These are phyloP conservation scores for Arthroderma uncinatum DNA, from an alignment of 2,329 filamentous ascomycete species.

Conservation along the genomic window DNA sequence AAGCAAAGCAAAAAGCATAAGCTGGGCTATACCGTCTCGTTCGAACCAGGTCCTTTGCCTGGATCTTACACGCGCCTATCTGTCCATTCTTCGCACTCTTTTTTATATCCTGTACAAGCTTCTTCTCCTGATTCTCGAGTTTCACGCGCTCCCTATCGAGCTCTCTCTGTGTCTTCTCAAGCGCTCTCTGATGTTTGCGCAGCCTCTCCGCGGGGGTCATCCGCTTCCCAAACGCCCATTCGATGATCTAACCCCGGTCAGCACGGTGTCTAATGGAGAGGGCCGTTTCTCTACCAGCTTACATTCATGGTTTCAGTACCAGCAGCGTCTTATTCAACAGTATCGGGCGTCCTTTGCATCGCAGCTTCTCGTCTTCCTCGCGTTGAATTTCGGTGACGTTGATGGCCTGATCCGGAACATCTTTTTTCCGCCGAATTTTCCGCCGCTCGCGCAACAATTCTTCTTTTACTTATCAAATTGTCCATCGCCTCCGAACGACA, in stretches of 20 bases:
- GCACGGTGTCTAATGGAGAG: not conserved
- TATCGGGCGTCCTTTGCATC: not conserved
- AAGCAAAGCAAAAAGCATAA: not conserved
- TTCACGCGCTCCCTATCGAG: conserved; percentile 91
- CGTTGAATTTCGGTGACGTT: not conserved
- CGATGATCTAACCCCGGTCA: conserved; percentile 58
- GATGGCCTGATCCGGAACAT: not conserved
- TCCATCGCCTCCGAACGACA: not conserved
- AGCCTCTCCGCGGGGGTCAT: conserved; percentile 73
- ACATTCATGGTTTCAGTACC: conserved; percentile 6
- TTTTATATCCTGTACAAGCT: conserved; percentile 89
- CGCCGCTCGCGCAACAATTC: not conserved
- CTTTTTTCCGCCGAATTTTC: not conserved
- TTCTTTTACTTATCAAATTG: not conserved
- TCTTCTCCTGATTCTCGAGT: conserved; percentile 97
- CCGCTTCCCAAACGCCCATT: conserved; percentile 99
- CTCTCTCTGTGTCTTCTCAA: conserved; percentile 95
- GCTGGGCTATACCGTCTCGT: conserved; percentile 56
- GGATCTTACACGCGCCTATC: conserved; percentile 97
- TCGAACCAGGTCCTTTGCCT: conserved; percentile 90
- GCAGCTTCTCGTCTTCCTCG: not conserved
- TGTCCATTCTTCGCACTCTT: conserved; percentile 96
- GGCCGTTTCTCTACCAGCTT: not conserved
- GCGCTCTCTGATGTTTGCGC: conserved; percentile 73
- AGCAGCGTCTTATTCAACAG: not conserved